A percentile compares a stretch with the other conserved stretches of the same genome.
phyloP scores from a whole-genome alignment of 169 alveolate genomes.

The Plasmodium sp. region DNA sequence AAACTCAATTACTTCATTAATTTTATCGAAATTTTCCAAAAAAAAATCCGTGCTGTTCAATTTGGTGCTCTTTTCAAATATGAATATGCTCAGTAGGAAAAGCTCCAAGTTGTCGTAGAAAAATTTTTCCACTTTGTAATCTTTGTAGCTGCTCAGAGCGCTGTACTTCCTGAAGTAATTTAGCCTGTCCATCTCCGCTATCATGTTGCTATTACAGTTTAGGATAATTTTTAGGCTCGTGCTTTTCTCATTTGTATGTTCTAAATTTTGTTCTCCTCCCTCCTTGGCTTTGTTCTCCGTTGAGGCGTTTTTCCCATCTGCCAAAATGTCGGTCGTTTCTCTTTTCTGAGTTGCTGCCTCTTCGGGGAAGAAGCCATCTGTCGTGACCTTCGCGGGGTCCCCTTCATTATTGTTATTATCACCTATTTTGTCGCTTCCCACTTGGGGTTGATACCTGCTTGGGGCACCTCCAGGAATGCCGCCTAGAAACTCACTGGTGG shows the following conservation, averaged over 20 bases:
- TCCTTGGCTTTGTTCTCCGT: not conserved
- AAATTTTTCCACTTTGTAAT: constrained; percentile 23
- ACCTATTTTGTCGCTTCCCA: not conserved
- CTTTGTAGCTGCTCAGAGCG: constrained; percentile 7
- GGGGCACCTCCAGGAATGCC: not conserved
- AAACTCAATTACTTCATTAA: constrained; percentile 37
- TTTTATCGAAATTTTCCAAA: constrained; percentile 23
- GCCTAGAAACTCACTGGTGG: not conserved
- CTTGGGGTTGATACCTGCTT: not conserved
- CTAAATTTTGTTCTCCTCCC: not conserved
- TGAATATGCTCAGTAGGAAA: constrained; percentile 31
- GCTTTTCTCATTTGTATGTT: not conserved
- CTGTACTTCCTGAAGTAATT: not conserved
- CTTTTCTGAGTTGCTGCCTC: not conserved
- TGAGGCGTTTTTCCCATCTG: not conserved
- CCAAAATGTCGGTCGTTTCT: not conserved
- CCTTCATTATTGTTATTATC: not conserved
- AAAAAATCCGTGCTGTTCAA: constrained; percentile 5
- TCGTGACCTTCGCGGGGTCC: not conserved
- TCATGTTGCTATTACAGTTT: not conserved
- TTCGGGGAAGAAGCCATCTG: not conserved
- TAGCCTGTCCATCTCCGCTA: constrained; percentile 1
- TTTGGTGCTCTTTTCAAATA: constrained; percentile 34
- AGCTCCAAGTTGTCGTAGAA: constrained; percentile 37
- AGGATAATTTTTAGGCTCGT: not conserved